Base-by-base conservation (phyloP, 1,139 yeast species). In the Zygoascus hellenicus region DNA sequence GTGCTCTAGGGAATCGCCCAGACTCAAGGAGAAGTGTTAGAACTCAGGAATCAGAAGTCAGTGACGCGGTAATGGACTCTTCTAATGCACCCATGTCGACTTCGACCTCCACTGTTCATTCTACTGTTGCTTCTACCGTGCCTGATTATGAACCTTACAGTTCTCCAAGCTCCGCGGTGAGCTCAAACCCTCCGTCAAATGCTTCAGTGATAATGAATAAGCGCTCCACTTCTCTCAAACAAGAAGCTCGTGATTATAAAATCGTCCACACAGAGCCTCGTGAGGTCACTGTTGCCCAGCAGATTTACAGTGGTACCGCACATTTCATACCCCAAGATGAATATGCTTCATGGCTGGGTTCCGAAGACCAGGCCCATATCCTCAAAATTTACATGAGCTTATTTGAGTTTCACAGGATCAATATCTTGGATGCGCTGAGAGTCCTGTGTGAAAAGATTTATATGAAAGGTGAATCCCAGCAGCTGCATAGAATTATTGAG, bases 401-500 rank as follows among this genome's bases (percentile, higher is more conserved):
- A 38, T 66, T 64, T 44, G 57, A 60, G 11, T 66, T 62, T 53
- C 43, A 45, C 6, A 55, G 56, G 33, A 52, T 54, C 42, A 58
- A 61, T 40, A 62, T 66, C 45, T 49, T 85, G 48, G 66, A 65
- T 7, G 71, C 88, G 1, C 71, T 87, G 16, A 67, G 90, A 35
- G 65, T 67, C 51, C 67, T 87, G 38, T 86, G 95, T 56, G 74
- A 77, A 33, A 77, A 74, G 57, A 62, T 87, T 17, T 83, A 83
- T 61, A 72, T 87, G 60, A 80, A 80, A 58, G 96, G 92, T 2
- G 96, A 88, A 63, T 80, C 94, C 1, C 92, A 84, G 57, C 86
- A 83, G 56, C 78, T 87, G 47, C 94, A 86, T 64, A 72, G 87
- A 42, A 76, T 87, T 34, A 68, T 87, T 51, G 82, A 83, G 42